A percentile compares a stretch with the other conserved stretches of the same genome.
phyloP scores from a whole-genome alignment of 768 basidiomycete genomes.

The Amanita fuliginea region DNA sequence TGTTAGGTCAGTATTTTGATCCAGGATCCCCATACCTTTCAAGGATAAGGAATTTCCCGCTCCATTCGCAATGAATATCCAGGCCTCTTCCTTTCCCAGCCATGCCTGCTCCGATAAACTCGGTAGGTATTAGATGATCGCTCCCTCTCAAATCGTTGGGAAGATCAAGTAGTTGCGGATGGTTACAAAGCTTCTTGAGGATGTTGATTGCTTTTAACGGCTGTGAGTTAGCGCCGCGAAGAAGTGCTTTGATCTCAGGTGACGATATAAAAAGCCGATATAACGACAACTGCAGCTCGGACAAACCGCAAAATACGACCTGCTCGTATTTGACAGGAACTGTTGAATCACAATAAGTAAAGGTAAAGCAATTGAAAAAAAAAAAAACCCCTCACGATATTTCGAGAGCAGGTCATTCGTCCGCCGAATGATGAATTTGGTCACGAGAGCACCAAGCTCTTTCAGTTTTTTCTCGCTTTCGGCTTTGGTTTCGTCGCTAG shows the following conservation, averaged over 20 bases:
- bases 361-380: neutral
- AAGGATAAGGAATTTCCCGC: constrained; percentile 89
- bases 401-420: constrained; percentile 94
- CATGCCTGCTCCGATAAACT: constrained; percentile 51
- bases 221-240: constrained; percentile 81
- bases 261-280: constrained; percentile 89
- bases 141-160: constrained; percentile 79
- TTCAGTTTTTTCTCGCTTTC: constrained; percentile 83
- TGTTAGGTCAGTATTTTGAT: neutral
- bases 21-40: constrained; percentile 49
- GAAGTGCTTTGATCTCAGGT: constrained; percentile 81
- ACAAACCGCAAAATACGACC: constrained; percentile 86
- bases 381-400: constrained; percentile 70
- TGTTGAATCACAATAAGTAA: constrained; percentile 7
- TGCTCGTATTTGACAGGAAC: constrained; percentile 98
- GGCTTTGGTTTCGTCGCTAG: constrained; percentile 68
- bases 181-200: constrained; percentile 92
- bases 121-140: constrained; percentile 71
- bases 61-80: constrained; percentile 66
- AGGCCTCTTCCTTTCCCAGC: constrained; percentile 32
- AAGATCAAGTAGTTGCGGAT: constrained; percentile 81
- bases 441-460: constrained; percentile 78
- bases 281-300: constrained; percentile 71
- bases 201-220: constrained; percentile 95
- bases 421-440: constrained; percentile 88